These are phyloP conservation scores for Trypanosoma brucei DNA, from an alignment of 208 protist genomes.

Conservation along the genomic window DNA sequence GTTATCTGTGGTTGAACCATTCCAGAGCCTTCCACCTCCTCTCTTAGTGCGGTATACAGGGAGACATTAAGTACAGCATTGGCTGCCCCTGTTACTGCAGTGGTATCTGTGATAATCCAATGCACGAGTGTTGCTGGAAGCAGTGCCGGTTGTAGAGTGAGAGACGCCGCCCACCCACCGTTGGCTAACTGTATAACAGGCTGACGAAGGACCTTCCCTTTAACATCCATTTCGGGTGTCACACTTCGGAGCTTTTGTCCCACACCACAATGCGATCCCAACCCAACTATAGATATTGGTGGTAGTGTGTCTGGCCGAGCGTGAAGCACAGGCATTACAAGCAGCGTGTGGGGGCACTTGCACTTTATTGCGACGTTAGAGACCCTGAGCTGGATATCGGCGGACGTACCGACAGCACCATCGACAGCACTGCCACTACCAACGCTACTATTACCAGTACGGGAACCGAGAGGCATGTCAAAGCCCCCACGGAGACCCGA, in stretches of 20 bases:
- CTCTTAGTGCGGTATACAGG: background rate
- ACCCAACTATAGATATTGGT: slow-evolving; percentile 46
- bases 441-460: slow-evolving; percentile 2
- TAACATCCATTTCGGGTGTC: no score
- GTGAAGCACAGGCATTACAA: slow-evolving; percentile 72
- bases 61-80: slow-evolving; percentile 32
- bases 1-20: slow-evolving; percentile 27
- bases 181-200: slow-evolving; percentile 19
- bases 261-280: slow-evolving; percentile 68
- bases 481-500: background rate
- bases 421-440: background rate
- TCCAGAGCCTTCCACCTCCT: slow-evolving; percentile 5
- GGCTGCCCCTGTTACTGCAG: background rate
- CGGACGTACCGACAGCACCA: background rate
- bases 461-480: background rate
- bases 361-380: slow-evolving; percentile 78
- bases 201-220: background rate
- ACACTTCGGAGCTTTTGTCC: background rate
- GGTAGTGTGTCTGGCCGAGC: slow-evolving; percentile 49
- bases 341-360: slow-evolving; percentile 87
- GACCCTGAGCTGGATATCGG: slow-evolving; percentile 76
- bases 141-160: slow-evolving; percentile 44
- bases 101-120: slow-evolving; percentile 31
- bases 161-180: slow-evolving; percentile 34
- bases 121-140: slow-evolving; percentile 50